These are phyloP conservation scores for Trichoderma sp. DNA, from an alignment of 2,329 filamentous ascomycete genomes.

Conservation along the genomic window DNA sequence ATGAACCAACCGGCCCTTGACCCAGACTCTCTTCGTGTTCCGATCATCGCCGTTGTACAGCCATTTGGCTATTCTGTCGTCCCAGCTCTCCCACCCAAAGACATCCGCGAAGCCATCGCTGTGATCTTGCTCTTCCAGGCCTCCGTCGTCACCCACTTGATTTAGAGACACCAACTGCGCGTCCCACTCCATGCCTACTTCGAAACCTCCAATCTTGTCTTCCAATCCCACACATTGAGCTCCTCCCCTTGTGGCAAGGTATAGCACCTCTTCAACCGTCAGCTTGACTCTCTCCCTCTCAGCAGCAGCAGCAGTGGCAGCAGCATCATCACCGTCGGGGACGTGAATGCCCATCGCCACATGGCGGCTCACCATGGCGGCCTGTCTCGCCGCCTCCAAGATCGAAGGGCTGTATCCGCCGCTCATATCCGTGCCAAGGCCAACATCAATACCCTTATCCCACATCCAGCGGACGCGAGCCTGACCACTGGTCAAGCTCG, in stretches of 20 bases:
- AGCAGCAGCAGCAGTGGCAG: neutral
- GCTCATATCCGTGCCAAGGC: slow-evolving; percentile 87
- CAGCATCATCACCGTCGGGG: slow-evolving; percentile 29
- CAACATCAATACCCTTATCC: slow-evolving; percentile 74
- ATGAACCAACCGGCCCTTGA: slow-evolving; percentile 81
- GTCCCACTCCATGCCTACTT: slow-evolving; percentile 87
- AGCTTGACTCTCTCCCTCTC: slow-evolving; percentile 63
- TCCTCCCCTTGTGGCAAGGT: slow-evolving; percentile 85
- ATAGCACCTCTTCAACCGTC: slow-evolving; percentile 83
- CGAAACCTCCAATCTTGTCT: slow-evolving; percentile 76
- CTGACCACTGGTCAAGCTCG: slow-evolving; percentile 76
- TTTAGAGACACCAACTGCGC: slow-evolving; percentile 77
- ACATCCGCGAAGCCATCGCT: slow-evolving; percentile 74
- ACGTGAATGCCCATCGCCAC: slow-evolving; percentile 58
- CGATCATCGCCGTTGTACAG: slow-evolving; percentile 90
- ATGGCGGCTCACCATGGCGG: slow-evolving; percentile 76
- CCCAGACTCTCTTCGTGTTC: slow-evolving; percentile 89
- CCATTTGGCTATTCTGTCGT: slow-evolving; percentile 89
- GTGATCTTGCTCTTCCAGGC: slow-evolving; percentile 29
- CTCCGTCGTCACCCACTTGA: slow-evolving; percentile 41
- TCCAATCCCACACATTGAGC: slow-evolving; percentile 78
- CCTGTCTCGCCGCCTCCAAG: slow-evolving; percentile 81
- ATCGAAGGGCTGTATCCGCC: slow-evolving; percentile 85
- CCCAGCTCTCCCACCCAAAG: slow-evolving; percentile 91
- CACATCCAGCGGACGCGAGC: slow-evolving; percentile 76